Percentiles rank a stretch among this genome's conserved stretches.
Conservation (phyloP, 1,284 basidiomycete genomes). For the Xerocomus nothofagi region DNA sequence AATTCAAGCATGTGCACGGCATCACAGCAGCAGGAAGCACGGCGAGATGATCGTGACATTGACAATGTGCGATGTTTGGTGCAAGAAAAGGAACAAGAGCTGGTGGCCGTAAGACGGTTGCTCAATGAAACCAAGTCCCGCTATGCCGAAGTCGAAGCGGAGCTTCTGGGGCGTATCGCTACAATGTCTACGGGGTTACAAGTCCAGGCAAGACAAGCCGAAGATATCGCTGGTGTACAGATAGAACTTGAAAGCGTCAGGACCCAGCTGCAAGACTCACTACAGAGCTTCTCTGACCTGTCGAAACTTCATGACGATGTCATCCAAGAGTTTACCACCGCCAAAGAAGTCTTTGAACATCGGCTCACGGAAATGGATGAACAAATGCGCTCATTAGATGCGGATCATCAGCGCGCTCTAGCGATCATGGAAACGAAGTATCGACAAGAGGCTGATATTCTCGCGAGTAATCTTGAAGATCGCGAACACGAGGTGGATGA, state of each 20-base stretch:
- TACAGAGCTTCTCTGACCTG: constrained; percentile 25
- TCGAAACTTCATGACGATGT: constrained; percentile 26
- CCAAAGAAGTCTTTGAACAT: constrained; percentile 24
- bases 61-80: constrained; percentile 20
- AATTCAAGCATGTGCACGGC: background rate
- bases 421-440: constrained; percentile 20
- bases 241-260: constrained; percentile 20
- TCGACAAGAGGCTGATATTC: constrained; percentile 19
- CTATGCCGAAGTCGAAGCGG: constrained; percentile 16
- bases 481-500: constrained; percentile 28
- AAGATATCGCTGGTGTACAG: constrained; percentile 18
- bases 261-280: constrained; percentile 21
- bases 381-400: constrained; percentile 23
- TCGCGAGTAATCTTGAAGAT: constrained; percentile 26
- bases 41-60: constrained; percentile 3
- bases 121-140: constrained; percentile 23
- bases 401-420: constrained; percentile 19
- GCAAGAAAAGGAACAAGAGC: constrained; percentile 26
- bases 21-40: constrained; percentile 1
- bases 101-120: constrained; percentile 11
- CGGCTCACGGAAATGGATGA: constrained; percentile 24
- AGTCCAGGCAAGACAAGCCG: constrained; percentile 9
- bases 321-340: constrained; percentile 19
- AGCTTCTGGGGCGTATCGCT: constrained; percentile 24
- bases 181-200: constrained; percentile 20